Evolutionary conservation across 2,329 filamentous ascomycete species (phyloP).

Genomic region (Grosmannia serpens): DNA sequence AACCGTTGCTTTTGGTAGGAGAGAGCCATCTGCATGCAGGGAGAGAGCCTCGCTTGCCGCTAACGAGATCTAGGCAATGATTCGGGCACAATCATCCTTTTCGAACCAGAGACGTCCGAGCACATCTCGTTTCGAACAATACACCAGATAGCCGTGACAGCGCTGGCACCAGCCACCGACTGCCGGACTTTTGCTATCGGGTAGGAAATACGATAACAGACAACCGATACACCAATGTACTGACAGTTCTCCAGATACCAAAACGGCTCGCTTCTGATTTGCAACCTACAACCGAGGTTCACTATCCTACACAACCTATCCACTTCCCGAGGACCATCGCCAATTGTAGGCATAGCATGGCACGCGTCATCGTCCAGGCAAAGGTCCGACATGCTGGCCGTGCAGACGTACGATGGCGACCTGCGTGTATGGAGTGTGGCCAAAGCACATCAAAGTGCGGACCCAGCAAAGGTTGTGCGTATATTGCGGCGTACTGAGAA

Average conservation of each 20-base stretch:
- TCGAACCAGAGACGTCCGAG: slow-evolving; percentile 86
- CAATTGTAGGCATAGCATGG: slow-evolving; percentile 81
- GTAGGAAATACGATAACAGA: slow-evolving; percentile 31
- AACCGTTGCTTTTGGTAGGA: slow-evolving; percentile 83
- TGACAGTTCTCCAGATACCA: slow-evolving; percentile 53
- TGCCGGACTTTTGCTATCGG: slow-evolving; percentile 94
- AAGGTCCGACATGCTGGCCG: slow-evolving; percentile 95
- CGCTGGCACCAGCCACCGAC: slow-evolving; percentile 77
- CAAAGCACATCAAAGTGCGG: slow-evolving; percentile 59
- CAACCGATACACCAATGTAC: neutral
- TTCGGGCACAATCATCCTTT: slow-evolving; percentile 87
- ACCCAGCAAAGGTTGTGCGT: slow-evolving; percentile 79
- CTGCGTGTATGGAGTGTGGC: slow-evolving; percentile 93
- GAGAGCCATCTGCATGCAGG: no score
- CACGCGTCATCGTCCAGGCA: slow-evolving; percentile 93
- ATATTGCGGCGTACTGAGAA: slow-evolving; percentile 73
- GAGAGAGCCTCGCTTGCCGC: neutral
- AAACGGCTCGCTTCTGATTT: slow-evolving; percentile 88
- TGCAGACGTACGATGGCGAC: slow-evolving; percentile 85
- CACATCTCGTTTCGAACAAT: slow-evolving; percentile 86
- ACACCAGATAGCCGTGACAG: slow-evolving; percentile 85
- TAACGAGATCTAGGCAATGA: slow-evolving; percentile 56
- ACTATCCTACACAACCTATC: slow-evolving; percentile 88
- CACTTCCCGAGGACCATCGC: slow-evolving; percentile 72
- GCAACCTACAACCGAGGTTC: slow-evolving; percentile 79